These are phyloP conservation scores for Moniliophthora roreri DNA, from an alignment of 1,284 basidiomycete genomes.

Conservation along the genomic window DNA sequence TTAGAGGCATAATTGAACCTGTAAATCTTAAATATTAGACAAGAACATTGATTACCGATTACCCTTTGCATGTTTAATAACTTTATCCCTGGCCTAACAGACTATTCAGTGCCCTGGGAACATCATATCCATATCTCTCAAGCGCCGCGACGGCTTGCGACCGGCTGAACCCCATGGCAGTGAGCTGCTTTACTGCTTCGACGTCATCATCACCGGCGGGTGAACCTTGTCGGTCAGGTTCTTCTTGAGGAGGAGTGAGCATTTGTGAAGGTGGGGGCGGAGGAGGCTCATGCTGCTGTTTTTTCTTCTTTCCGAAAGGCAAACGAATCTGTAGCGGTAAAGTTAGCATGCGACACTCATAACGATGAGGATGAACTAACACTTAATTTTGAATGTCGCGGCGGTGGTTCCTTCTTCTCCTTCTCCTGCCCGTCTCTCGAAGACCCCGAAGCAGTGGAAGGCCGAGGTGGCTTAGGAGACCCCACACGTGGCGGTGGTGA, in stretches of 20 bases:
- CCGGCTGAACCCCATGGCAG: slow-evolving; percentile 82
- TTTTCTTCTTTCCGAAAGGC: slow-evolving; percentile 76
- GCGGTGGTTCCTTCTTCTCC: slow-evolving; percentile 41
- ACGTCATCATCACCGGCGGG: slow-evolving; percentile 73
- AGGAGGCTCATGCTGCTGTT: slow-evolving; percentile 52
- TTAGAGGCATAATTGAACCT: no score
- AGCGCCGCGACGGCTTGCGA: slow-evolving; percentile 75
- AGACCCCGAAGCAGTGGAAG: slow-evolving; percentile 35
- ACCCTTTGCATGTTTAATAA: neutral
- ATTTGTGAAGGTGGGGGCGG: slow-evolving; percentile 40
- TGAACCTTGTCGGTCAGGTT: slow-evolving; percentile 40
- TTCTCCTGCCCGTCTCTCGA: slow-evolving; percentile 61
- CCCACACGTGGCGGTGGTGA: slow-evolving; percentile 52
- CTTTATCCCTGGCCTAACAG: slow-evolving; percentile 42
- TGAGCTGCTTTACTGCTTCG: slow-evolving; percentile 74
- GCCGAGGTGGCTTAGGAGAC: slow-evolving; percentile 50
- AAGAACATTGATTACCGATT: no score
- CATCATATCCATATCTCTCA: slow-evolving; percentile 74
- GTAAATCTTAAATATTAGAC: no score
- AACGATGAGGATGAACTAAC: slow-evolving; percentile 45
- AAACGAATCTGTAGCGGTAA: slow-evolving; percentile 58
- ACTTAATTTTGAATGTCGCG: slow-evolving; percentile 69
- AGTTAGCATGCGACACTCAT: slow-evolving; percentile 2
- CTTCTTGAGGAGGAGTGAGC: slow-evolving; percentile 49
- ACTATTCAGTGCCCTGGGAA: slow-evolving; percentile 71